These are phyloP conservation scores for Gracilaria gracilis DNA, from an alignment of 23 red algal genomes.

Conservation along the genomic window DNA sequence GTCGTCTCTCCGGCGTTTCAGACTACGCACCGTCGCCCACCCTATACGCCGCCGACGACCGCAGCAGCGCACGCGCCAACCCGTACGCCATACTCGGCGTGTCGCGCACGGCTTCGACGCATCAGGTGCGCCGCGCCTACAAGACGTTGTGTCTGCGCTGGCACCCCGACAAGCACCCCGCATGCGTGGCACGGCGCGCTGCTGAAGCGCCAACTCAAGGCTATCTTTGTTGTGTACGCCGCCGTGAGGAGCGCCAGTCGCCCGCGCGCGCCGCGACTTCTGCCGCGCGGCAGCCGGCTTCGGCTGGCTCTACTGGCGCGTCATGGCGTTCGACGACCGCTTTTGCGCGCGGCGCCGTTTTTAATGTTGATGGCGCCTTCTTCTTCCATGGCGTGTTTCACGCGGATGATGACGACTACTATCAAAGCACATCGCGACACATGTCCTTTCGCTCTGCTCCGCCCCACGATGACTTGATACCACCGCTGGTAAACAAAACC, in stretches of 20 bases:
- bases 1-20: too few species aligned
- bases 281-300: background rate
- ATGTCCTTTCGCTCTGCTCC: too few species aligned
- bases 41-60: background rate
- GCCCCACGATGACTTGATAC: too few species aligned
- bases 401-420: background rate
- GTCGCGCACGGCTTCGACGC: constrained; percentile 12
- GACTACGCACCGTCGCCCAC: too few species aligned
- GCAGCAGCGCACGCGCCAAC: background rate
- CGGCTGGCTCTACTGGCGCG: too few species aligned
- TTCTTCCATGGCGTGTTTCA: constrained; percentile 19
- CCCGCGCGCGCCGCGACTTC: background rate
- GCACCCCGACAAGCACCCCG: too few species aligned
- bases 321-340: too few species aligned
- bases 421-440: too few species aligned
- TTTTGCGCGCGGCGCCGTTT: background rate
- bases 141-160: constrained; percentile 42
- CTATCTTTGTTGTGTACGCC: constrained; percentile 32
- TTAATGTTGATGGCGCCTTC: background rate
- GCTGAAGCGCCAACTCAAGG: constrained; percentile 48
- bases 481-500: too few species aligned
- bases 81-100: constrained; percentile 11
- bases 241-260: background rate
- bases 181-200: constrained; percentile 13
- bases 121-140: constrained; percentile 65